Base-by-base conservation (phyloP, 768 basidiomycete species). In the Pleurotus salmoneostramineus region DNA sequence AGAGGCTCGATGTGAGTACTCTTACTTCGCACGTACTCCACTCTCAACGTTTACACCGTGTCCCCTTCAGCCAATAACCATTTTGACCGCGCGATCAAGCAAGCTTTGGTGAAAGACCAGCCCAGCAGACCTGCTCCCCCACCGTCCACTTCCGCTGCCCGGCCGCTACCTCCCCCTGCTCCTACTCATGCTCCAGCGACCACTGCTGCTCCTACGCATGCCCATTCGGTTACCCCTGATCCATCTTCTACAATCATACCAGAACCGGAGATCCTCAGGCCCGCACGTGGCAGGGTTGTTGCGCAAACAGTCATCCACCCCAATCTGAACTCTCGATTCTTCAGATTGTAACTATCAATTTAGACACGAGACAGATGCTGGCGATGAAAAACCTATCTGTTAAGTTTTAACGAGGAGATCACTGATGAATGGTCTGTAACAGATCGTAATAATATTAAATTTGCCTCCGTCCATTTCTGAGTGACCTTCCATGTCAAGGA, bases 1-100 rank as follows among this genome's bases (percentile, higher is more conserved):
- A 59, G 65, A 69, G 47, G 72, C 74, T 49, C 69, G 73, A 57
- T 76, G 76, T 75, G 61, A 71, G 73, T 77, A 60, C 68, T 71
- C 60, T 71, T 71, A 46, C 46, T 72, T 32, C 78, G 76, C 72
- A 74, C 54, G 21, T 6, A 46, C 12, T 21, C 33, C 40, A 45
- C 45, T 44, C 1, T 46, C 35, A 43, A 33, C 57, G 31, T 50
- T 46, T 36, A 11, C 34, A 47, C 10, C 21, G n/a, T 21, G 40
- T 50, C 48, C 31, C 42, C 12, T 33, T 6, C 48, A 71, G 83
- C 69, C 31, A 84, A 84, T 61, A 65, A 75, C 56, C 75, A 75
- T 35, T 84, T 76, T 58, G 79, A 83, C 58, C 65, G 73, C 14
- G 77, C 73, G 15, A 77, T 83, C 56, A 83, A 84, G 67, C 71